phyloP scores from a whole-genome alignment of 306 rosid species.

The Quercus ilex region DNA sequence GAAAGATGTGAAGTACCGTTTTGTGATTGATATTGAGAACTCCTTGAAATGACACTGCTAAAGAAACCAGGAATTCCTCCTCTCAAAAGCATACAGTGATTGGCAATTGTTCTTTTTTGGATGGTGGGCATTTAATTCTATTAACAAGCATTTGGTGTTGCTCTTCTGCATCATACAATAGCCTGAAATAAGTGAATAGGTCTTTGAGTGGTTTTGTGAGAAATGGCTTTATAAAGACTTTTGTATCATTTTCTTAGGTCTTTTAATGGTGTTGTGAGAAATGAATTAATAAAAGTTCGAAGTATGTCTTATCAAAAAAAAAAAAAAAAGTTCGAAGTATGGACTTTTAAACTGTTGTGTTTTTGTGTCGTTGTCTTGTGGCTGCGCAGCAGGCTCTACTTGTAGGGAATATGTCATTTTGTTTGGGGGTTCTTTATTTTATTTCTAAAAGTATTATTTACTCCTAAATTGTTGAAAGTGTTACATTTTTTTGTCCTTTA shows the following conservation, averaged over 20 bases:
- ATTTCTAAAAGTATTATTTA: too few relatives aligned
- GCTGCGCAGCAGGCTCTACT: not conserved
- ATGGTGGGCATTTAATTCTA: not conserved
- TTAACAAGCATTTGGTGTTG: not conserved
- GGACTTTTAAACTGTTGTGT: not conserved
- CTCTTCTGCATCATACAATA: not conserved
- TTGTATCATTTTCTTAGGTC: too few relatives aligned
- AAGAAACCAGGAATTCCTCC: slow-evolving; percentile 1
- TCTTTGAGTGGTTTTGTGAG: not conserved
- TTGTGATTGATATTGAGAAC: slow-evolving; percentile 76
- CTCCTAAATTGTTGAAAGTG: too few relatives aligned
- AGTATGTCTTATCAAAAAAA: too few relatives aligned
- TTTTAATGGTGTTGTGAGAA: too few relatives aligned
- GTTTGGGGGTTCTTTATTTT: not conserved
- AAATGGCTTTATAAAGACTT: not conserved
- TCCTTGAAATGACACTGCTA: slow-evolving; percentile 43
- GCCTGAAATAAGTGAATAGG: not conserved
- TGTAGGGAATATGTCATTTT: not conserved
- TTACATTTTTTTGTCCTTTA: too few relatives aligned
- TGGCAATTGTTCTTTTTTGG: not conserved
- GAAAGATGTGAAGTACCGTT: slow-evolving; percentile 71
- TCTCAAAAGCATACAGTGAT: not conserved
- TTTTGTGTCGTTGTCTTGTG: not conserved
- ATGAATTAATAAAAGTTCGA: not conserved
- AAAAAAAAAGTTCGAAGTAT: not conserved